Conservation (phyloP, 208 protist genomes). For the Ichthyophonus hoferi region DNA sequence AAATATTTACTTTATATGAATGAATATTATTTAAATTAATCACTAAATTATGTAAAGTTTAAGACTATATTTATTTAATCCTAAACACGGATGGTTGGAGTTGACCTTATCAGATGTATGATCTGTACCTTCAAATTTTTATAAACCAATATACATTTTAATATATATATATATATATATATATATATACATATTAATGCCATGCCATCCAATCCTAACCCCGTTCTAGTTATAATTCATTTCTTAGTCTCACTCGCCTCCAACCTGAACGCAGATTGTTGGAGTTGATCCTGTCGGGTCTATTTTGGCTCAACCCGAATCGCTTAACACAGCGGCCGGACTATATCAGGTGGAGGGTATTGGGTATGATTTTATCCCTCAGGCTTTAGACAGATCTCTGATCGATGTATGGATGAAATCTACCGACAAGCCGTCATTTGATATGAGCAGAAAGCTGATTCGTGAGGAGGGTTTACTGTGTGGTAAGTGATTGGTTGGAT, state of each 20-base stretch:
- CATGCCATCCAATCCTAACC: background rate
- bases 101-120: slow-evolving; percentile 89
- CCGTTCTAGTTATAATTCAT: slow-evolving; percentile 8
- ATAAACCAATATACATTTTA: no score
- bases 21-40: no score
- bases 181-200: background rate
- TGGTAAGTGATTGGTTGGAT: no score
- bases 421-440: slow-evolving; percentile 83
- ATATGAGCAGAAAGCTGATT: slow-evolving; percentile 81
- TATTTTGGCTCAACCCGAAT: slow-evolving; percentile 79
- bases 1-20: no score
- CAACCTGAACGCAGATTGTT: slow-evolving; percentile 71
- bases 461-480: slow-evolving; percentile 86
- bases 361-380: slow-evolving; percentile 93
- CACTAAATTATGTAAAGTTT: no score
- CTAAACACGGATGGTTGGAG: slow-evolving; percentile 79
- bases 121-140: no score
- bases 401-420: slow-evolving; percentile 80
- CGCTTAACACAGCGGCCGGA: slow-evolving; percentile 51
- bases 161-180: slow-evolving; percentile 17
- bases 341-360: slow-evolving; percentile 91
- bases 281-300: slow-evolving; percentile 90
- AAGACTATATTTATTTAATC: no score
- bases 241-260: slow-evolving; percentile 6
- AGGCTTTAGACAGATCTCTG: slow-evolving; percentile 71